Conservation (phyloP, 768 basidiomycete genomes). For the Paxillus rubicundulus region DNA sequence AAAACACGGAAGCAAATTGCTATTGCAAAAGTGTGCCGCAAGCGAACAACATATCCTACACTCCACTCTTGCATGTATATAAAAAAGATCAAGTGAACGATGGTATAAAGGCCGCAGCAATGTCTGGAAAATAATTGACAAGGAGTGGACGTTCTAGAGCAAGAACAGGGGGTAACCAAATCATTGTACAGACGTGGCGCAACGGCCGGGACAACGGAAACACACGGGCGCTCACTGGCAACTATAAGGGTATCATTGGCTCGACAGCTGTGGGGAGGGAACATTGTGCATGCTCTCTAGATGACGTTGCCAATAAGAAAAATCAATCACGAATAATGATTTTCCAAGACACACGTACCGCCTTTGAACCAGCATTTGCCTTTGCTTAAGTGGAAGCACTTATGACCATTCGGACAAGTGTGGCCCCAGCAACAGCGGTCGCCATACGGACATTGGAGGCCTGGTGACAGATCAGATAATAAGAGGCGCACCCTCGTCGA, state of each 20-base stretch:
- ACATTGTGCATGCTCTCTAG: constrained; percentile 43
- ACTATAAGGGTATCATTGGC: constrained; percentile 20
- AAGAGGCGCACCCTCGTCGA: background rate
- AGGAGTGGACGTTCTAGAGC: constrained; percentile 26
- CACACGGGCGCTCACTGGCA: background rate
- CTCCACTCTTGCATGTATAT: background rate
- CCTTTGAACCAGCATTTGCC: constrained; percentile 91
- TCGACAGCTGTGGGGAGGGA: constrained; percentile 13
- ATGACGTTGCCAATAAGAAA: background rate
- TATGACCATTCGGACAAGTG: constrained; percentile 74
- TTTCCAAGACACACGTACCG: constrained; percentile 32
- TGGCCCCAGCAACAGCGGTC: constrained; percentile 83
- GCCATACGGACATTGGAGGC: constrained; percentile 72
- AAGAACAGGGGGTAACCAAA: constrained; percentile 10
- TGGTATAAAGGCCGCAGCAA: constrained; percentile 27
- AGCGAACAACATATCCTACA: constrained; percentile 24
- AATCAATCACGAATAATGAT: background rate
- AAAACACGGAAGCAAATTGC: constrained; percentile 16
- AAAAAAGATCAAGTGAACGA: constrained; percentile 29
- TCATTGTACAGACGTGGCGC: constrained; percentile 8
- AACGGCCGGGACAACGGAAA: background rate
- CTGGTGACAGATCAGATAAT: constrained; percentile 34
- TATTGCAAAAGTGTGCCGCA: constrained; percentile 25
- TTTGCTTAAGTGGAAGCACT: constrained; percentile 65
- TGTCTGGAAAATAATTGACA: constrained; percentile 16